phyloP scores from a whole-genome alignment of 805 yeast species.

The Ascoidea asiatica region DNA sequence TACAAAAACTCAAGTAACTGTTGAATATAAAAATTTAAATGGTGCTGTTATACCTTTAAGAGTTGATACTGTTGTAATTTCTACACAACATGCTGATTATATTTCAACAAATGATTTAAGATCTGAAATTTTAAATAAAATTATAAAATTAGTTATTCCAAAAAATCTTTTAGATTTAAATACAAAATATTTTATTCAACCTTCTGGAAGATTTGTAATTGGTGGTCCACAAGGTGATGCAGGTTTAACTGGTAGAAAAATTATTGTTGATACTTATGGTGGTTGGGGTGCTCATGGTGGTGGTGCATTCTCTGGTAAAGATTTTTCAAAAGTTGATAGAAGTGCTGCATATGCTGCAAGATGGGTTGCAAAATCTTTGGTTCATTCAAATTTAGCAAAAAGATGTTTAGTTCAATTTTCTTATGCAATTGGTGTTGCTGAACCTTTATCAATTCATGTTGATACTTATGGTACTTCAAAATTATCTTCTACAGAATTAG shows the following conservation, averaged over 20 bases:
- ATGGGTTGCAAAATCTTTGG: conserved; percentile 99
- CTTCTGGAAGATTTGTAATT: conserved; percentile 98
- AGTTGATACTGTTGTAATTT: conserved; percentile 94
- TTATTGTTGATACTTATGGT: conserved; percentile 99
- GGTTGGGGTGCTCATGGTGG: conserved; percentile 99
- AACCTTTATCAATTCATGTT: conserved; percentile 94
- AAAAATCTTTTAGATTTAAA: conserved; percentile 81
- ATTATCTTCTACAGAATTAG: conserved; percentile 80
- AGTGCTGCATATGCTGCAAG: conserved; percentile 99
- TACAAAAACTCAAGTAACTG: conserved; percentile 98
- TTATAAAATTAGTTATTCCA: conserved; percentile 88
- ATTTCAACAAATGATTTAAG: conserved; percentile 91
- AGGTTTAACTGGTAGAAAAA: conserved; percentile 98
- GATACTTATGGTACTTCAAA: conserved; percentile 98
- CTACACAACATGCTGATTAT: conserved; percentile 96
- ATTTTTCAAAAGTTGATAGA: conserved; percentile 98
- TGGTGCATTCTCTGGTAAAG: conserved; percentile 99
- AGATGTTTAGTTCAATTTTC: conserved; percentile 98
- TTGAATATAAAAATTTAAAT: conserved; percentile 84
- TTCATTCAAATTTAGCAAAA: conserved; percentile 87
- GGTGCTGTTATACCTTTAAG: conserved; percentile 95
- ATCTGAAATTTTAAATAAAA: conserved; percentile 59
- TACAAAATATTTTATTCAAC: conserved; percentile 96
- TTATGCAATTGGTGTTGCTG: conserved; percentile 99
- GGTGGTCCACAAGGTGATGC: conserved; percentile 99